Evolutionary conservation across 257 asterid species (phyloP), one percentile per base, ranked within the genome.

Genomic region (Thymus mandschuricus): DNA sequence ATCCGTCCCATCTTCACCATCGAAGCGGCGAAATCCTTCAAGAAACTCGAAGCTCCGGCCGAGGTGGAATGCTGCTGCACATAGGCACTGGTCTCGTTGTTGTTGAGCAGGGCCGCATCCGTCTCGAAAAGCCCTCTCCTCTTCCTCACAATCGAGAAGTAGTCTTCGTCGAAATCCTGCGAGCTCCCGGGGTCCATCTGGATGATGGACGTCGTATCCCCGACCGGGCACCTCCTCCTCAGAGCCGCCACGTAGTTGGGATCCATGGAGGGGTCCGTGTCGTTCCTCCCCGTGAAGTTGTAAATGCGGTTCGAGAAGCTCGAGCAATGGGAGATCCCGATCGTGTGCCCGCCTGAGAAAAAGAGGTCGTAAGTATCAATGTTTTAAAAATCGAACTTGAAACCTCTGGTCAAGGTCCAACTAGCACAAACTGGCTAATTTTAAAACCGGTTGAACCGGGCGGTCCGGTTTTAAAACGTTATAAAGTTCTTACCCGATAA

Each of bases 131-230:
- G 78, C 2, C 92, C 92, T 51, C 80, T 58, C 31, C 84, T 69
- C 6, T 74, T 35, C 45, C 8, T 28, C 1, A 86, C 78, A 0
- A 49, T 0, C 0, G 61, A 34, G 81, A 5, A 86, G 41, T 84
- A 86, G 28, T 51, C 68, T 0, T 70, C 68, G 81, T 85, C 86
- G 76, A 87, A 87, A 0, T 1, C 27, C 5, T 30, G 46, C 43
- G 66, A 63, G 69, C 90, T 85, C 5, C 87, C 82, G 5, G 88
- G 88, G 60, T 85, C 91, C 89, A 87, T 87, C 45, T 74, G 83
- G 0, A 83, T 78, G 0, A 62, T 43, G 73, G 76, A 49, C 34
- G 72, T 83, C 8, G 76, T 15, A 74, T 81, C 85, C 0, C 61
- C 31, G 4, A 87, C 77, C 8, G 72, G 3, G 76, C 89, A 83